phyloP scores from a whole-genome alignment of 371 early-diverging fungal genomes.

The Rhizopus delemar region DNA sequence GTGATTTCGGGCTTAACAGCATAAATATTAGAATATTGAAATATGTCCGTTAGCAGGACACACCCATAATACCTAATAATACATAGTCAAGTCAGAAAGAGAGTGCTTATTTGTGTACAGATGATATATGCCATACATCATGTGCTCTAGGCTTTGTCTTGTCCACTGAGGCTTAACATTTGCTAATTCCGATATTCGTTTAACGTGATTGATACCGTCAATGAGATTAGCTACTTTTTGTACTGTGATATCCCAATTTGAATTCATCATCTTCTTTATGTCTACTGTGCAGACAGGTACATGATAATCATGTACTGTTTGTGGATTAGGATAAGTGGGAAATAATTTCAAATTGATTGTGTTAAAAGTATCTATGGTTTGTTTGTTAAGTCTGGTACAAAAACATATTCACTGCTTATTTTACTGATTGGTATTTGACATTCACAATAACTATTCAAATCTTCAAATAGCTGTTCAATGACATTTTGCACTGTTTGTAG shows the following conservation, averaged over 20 bases:
- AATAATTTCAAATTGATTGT: constrained; percentile 85
- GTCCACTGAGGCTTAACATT: constrained; percentile 77
- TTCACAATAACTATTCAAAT: constrained; percentile 83
- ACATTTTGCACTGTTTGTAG: constrained; percentile 65
- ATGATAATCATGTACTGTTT: constrained; percentile 75
- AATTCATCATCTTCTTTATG: constrained; percentile 64
- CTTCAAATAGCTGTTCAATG: constrained; percentile 84
- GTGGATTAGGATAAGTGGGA: constrained; percentile 77
- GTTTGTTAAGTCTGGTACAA: neutral
- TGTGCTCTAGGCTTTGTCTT: constrained; percentile 76
- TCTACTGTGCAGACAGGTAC: constrained; percentile 81
- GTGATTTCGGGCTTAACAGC: constrained; percentile 67
- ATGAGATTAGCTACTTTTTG: constrained; percentile 66
- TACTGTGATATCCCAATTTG: constrained; percentile 86
- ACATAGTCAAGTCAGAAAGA: neutral
- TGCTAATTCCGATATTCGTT: constrained; percentile 71
- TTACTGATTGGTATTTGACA: constrained; percentile 86
- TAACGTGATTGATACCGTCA: constrained; percentile 78
- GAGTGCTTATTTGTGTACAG: no score
- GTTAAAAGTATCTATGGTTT: constrained; percentile 52
- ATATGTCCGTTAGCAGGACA: constrained; percentile 82
- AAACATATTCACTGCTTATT: constrained; percentile 4
- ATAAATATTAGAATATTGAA: constrained; percentile 87
- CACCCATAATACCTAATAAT: constrained; percentile 75
- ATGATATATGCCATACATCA: constrained; percentile 53